These are phyloP conservation scores for Chalciporus pseudorubinellus DNA, from an alignment of 768 basidiomycete genomes.

Conservation along the genomic window DNA sequence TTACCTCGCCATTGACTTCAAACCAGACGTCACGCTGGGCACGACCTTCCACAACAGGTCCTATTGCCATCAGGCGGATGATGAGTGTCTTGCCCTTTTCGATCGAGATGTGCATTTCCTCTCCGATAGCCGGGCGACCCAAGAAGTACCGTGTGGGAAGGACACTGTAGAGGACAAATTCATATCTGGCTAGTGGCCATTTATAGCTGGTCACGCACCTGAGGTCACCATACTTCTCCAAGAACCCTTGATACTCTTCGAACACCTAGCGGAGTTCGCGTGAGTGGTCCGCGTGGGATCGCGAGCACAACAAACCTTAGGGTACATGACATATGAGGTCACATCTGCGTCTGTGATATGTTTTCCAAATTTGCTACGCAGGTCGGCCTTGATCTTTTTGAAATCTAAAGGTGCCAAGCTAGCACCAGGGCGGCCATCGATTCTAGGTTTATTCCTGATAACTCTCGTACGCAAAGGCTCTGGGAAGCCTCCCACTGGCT, in stretches of 20 bases:
- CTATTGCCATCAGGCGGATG: slow-evolving; percentile 92
- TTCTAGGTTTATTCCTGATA: slow-evolving; percentile 91
- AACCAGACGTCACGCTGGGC: slow-evolving; percentile 98
- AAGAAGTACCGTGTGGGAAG: slow-evolving; percentile 98
- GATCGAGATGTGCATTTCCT: slow-evolving; percentile 96
- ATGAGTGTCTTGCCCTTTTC: slow-evolving; percentile 97
- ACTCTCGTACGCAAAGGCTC: slow-evolving; percentile 90
- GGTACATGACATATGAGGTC: slow-evolving; percentile 96
- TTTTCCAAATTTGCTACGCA: slow-evolving; percentile 92
- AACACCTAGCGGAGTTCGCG: slow-evolving; percentile 62
- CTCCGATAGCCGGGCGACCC: slow-evolving; percentile 84
- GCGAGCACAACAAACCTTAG: slow-evolving; percentile 61
- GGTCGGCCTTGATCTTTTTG: slow-evolving; percentile 91
- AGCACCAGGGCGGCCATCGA: slow-evolving; percentile 90
- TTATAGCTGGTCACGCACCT: slow-evolving; percentile 51
- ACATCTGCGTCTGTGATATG: slow-evolving; percentile 94
- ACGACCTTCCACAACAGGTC: slow-evolving; percentile 87
- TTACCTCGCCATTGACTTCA: slow-evolving; percentile 93
- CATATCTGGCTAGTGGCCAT: slow-evolving; percentile 5
- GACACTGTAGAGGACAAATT: slow-evolving; percentile 52
- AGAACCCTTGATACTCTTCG: slow-evolving; percentile 93
- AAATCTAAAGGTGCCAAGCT: slow-evolving; percentile 88
- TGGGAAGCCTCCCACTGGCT: slow-evolving; percentile 98
- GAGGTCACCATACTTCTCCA: slow-evolving; percentile 93
- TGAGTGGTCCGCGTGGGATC: slow-evolving; percentile 5